Conservation (phyloP, 805 yeast species). For the Komagataella phaffii region DNA sequence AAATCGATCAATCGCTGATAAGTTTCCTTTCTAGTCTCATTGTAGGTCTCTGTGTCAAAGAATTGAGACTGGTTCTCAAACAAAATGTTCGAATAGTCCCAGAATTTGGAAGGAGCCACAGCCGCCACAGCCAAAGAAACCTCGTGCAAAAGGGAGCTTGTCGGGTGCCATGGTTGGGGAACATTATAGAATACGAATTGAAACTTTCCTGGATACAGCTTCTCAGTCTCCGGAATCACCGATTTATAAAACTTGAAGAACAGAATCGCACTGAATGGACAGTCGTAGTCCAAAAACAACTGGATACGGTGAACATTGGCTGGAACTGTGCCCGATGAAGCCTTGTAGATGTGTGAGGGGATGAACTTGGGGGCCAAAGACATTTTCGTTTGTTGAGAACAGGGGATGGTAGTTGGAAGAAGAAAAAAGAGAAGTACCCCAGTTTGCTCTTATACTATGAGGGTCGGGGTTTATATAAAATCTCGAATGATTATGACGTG, state of each 20-base stretch:
- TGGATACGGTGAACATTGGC: constrained; percentile 29
- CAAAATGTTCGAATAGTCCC: constrained; percentile 42
- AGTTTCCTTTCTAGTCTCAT: constrained; percentile 40
- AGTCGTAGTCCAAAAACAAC: constrained; percentile 60
- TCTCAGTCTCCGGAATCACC: constrained; percentile 37
- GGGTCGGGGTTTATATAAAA: background rate
- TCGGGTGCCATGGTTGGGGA: constrained; percentile 88
- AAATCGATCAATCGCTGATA: constrained; percentile 38
- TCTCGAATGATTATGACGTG: background rate
- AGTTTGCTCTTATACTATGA: background rate
- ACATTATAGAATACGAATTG: constrained; percentile 57
- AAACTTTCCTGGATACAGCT: constrained; percentile 32
- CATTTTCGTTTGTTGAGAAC: background rate
- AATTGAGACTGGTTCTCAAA: constrained; percentile 41
- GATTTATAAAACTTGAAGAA: constrained; percentile 39
- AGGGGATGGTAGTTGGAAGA: background rate
- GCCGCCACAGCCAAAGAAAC: constrained; percentile 59
- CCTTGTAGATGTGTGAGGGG: constrained; percentile 5
- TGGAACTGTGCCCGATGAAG: constrained; percentile 3
- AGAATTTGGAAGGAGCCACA: constrained; percentile 35
- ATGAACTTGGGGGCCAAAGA: constrained; percentile 4
- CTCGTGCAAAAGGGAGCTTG: constrained; percentile 55
- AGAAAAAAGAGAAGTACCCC: background rate
- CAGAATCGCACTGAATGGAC: constrained; percentile 60
- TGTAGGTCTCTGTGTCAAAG: constrained; percentile 47